Percentiles rank a stretch among this genome's conserved stretches.
phyloP scores from a whole-genome alignment of 441 rosid species.

The Hura crepitans region DNA sequence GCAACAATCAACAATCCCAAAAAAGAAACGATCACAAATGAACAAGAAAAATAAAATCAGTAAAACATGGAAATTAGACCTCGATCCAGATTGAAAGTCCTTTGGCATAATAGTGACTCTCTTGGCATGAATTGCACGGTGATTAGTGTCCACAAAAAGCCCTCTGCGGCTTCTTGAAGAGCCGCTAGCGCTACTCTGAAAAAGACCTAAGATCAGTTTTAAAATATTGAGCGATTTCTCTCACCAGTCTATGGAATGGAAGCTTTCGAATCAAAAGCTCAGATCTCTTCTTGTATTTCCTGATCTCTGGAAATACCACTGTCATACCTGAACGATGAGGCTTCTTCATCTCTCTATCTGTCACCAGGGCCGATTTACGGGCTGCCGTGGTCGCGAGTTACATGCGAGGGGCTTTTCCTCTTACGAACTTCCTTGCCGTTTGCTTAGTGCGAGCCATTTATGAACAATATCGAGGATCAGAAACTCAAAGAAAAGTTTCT shows the following conservation, averaged over 20 bases:
- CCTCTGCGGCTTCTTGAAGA: constrained; percentile 33
- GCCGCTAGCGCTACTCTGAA: constrained; percentile 33
- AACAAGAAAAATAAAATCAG: too few relatives aligned
- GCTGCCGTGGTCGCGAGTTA: constrained; percentile 35
- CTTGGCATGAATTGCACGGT: constrained; percentile 29
- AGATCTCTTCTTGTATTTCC: constrained; percentile 34
- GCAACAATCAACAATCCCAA: too few relatives aligned
- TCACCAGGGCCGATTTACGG: constrained; percentile 32
- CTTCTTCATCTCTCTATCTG: constrained; percentile 37
- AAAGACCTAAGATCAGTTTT: constrained; percentile 32
- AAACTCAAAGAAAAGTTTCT: too few relatives aligned
- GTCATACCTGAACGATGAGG: constrained; percentile 35
- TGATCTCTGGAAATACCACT: constrained; percentile 29
- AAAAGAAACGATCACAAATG: too few relatives aligned
- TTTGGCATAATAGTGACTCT: constrained; percentile 36
- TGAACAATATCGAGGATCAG: too few relatives aligned
- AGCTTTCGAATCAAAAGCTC: constrained; percentile 34
- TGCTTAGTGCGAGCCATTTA: constrained; percentile 37
- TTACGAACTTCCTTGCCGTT: constrained; percentile 31
- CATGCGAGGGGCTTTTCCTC: constrained; percentile 34
- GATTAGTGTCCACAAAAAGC: constrained; percentile 29
- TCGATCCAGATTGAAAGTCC: constrained; percentile 30
- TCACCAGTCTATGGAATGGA: constrained; percentile 30
- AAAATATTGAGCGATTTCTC: constrained; percentile 35
- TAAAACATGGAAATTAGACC: too few relatives aligned